Base-by-base conservation (phyloP, 2,329 filamentous ascomycete genomes). In the Ophiostoma pallidulum region DNA sequence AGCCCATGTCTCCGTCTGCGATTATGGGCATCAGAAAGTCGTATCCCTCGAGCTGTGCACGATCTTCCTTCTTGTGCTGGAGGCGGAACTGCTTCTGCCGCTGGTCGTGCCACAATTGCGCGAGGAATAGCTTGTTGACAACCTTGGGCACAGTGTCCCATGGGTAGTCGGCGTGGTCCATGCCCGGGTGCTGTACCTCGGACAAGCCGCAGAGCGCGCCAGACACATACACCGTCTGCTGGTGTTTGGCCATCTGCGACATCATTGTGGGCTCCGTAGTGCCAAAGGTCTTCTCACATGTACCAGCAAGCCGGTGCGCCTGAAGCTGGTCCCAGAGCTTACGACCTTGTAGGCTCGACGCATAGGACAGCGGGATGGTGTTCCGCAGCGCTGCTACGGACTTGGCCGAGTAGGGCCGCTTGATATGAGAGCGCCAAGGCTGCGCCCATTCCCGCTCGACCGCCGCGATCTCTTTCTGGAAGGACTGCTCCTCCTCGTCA, bases 1-100 rank as follows among this genome's bases (percentile, higher is more conserved):
- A 68, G 7, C 66, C 66, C 66, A 68, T 67, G 48, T 69, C 66
- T 7, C 60, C 65, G 49, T 68, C 66, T 4, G 66, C 66, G 0
- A 69, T 55, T 37, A 68, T 66, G 1, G 66, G 66, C 3, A 62
- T 60, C 46, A 68, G 48, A 51, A 64, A 69, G 47, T 68, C 66
- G 54, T 59, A 63, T 39, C 62, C 58, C 53, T 68, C 65, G 1
- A 67, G 53, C 3, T 49, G 37, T 8, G 53, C 58, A 1, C 66
- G 57, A 28, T 64, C 55, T 10, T 54, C 58, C 28, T 59, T 54
- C 2, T 57, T 35, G 38, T 64, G 57, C 4, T 58, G 54, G 49
- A 67, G 56, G 0, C 66, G 58, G 41, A 63, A 62, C 47, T 69
- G 66, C 2, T 57, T 56, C 45, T 69, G 66, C 1, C 66, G 53